Evolutionary conservation across 305 asterid species (phyloP).

Genomic region (Andrographis paniculata): DNA sequence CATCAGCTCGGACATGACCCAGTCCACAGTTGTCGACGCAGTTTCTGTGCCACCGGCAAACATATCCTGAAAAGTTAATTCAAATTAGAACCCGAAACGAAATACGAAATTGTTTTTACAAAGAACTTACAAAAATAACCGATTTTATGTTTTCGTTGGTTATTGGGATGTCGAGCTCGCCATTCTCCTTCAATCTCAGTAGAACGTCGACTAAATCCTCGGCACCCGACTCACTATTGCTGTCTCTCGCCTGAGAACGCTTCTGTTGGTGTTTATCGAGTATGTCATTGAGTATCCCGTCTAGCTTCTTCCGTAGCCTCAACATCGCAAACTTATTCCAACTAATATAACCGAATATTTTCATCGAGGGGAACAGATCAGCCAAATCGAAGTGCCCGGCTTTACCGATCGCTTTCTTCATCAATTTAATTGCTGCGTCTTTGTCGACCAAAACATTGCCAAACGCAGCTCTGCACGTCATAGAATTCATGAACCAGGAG

Average conservation of each 20-base stretch:
- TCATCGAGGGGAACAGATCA: constrained; percentile 24
- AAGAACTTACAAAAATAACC: constrained; percentile 21
- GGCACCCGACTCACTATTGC: background rate
- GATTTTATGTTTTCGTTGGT: constrained; percentile 24
- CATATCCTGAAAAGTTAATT: constrained; percentile 26
- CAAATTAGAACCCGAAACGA: no score
- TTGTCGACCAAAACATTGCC: constrained; percentile 20
- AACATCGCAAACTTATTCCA: constrained; percentile 21
- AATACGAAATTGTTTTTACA: background rate
- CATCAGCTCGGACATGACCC: constrained; percentile 31
- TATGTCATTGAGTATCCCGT: constrained; percentile 17
- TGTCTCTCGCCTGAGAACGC: background rate
- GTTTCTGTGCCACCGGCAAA: constrained; percentile 24
- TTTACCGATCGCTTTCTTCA: constrained; percentile 17
- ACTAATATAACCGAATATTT: constrained; percentile 10
- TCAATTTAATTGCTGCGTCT: constrained; percentile 12
- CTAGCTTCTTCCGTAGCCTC: constrained; percentile 17
- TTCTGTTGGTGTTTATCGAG: constrained; percentile 12
- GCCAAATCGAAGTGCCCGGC: constrained; percentile 22
- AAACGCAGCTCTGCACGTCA: constrained; percentile 23
- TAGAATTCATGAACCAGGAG: constrained; percentile 20
- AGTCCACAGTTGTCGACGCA: constrained; percentile 23
- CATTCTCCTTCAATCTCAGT: background rate
- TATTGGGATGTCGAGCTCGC: constrained; percentile 12
- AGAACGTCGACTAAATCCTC: background rate